These are phyloP conservation scores for Phytophthora ramorum DNA, from an alignment of 352 stramenopile genomes.

Conservation along the genomic window DNA sequence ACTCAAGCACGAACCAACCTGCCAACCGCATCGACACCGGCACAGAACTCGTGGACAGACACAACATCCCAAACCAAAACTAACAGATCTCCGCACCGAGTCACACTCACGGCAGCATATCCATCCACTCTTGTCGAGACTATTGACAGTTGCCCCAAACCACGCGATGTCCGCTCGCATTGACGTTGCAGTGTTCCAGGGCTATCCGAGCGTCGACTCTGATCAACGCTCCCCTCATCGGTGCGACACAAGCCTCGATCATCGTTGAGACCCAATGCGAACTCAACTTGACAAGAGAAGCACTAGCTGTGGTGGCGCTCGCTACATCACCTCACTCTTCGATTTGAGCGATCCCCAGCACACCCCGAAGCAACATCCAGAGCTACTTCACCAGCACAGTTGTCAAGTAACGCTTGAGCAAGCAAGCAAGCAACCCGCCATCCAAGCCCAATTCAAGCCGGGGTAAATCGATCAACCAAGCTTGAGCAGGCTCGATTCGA, in stretches of 20 bases:
- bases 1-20: background rate
- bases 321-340: slow-evolving; percentile 1
- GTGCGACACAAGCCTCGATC: background rate
- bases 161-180: too few relatives aligned
- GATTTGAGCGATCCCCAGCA: slow-evolving; percentile 2
- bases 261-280: background rate
- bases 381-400: too few relatives aligned
- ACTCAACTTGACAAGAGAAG: background rate
- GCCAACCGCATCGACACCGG: background rate
- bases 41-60: too few relatives aligned
- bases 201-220: background rate
- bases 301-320: background rate
- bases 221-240: background rate
- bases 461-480: too few relatives aligned
- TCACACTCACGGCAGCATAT: too few relatives aligned
- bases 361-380: slow-evolving; percentile 1
- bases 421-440: background rate
- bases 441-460: too few relatives aligned
- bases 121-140: background rate
- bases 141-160: background rate
- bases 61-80: too few relatives aligned
- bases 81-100: too few relatives aligned
- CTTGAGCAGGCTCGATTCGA: background rate
- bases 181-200: background rate
- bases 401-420: too few relatives aligned